Evolutionary conservation across 2,329 filamentous ascomycete genomes (phyloP), one percentile per base, ranked within the genome.

Genomic region (Chaetomiaceae sp.): DNA sequence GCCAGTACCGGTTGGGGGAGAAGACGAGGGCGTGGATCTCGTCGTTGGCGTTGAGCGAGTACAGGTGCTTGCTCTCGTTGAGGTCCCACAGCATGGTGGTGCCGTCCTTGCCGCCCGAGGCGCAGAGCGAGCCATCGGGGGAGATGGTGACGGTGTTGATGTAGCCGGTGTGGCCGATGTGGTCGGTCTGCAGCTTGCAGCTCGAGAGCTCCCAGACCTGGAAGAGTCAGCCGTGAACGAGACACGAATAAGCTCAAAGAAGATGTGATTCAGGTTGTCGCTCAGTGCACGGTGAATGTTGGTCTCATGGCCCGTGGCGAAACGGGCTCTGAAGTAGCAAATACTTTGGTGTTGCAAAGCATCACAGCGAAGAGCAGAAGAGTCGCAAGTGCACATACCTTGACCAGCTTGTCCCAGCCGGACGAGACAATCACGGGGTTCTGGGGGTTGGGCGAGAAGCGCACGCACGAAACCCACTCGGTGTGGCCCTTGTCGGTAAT

Each of bases 141-240:
- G 94, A 97, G 85, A 99, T 97, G 79, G 94, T 99, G 77, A 99
- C 94, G 73, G 94, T 96, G 88, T 99, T 99, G 84, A 94, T 97
- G 86, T 97, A 97, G 72, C 94, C 94, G 68, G 91, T 92, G 87
- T 99, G 94, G 76, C 94, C 94, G 69, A 96, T 96, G 87, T 99
- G 94, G 84, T 99, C 94, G 71, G 94, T 99, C 85, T 99, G 94
- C 76, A 97, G 88, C 79, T 94, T 91, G 90, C 94, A 99, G 77
- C 89, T 94, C 69, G 91, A 91, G 73, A 99, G 90, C 81, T 97
- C 94, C 94, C 94, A 99, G 75, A 97, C 94, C 94, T 99, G 61
- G 36, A 36, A 33, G 51, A 51, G 43, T 59, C 49, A 60, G 53
- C 46, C 33, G 39, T 34, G 42, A 36, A 46, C 27, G 15, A 12